Evolutionary conservation across 1,284 basidiomycete species (phyloP).

Genomic region (Tremellales sp.): DNA sequence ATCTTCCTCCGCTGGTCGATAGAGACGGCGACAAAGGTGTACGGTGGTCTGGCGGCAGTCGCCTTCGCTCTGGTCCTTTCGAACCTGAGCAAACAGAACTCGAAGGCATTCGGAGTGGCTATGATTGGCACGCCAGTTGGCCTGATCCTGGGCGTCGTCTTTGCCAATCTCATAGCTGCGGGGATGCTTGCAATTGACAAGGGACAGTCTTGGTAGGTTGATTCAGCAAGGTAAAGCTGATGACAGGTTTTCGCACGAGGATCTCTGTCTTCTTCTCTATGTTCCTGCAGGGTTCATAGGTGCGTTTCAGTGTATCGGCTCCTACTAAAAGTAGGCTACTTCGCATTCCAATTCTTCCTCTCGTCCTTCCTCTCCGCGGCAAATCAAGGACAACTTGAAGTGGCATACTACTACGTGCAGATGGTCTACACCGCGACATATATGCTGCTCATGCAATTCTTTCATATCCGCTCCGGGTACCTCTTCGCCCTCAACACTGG

Average conservation of each 20-base stretch:
- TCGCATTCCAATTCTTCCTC: conserved; percentile 31
- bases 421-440: conserved; percentile 58
- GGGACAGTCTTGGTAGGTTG: conserved; percentile 47
- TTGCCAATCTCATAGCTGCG: conserved; percentile 69
- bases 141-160: conserved; percentile 53
- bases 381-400: conserved; percentile 53
- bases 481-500: conserved; percentile 38
- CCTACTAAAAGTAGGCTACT: conserved; percentile 9
- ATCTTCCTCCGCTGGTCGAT: conserved; percentile 70
- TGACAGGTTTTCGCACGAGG: conserved; percentile 77
- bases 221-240: neutral
- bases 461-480: conserved; percentile 47
- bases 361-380: conserved; percentile 23
- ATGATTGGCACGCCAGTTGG: conserved; percentile 54
- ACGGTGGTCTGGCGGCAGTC: conserved; percentile 52
- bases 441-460: conserved; percentile 53
- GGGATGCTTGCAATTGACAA: conserved; percentile 67
- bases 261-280: conserved; percentile 69
- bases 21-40: conserved; percentile 65
- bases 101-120: conserved; percentile 50
- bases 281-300: conserved; percentile 64
- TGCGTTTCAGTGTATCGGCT: conserved; percentile 52
- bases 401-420: conserved; percentile 60
- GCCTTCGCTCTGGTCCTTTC: conserved; percentile 50
- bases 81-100: conserved; percentile 36